Percentiles rank a stretch among this genome's conserved stretches.
Conservation (phyloP, 2,329 filamentous ascomycete genomes). For the Didymella arachidicola region DNA sequence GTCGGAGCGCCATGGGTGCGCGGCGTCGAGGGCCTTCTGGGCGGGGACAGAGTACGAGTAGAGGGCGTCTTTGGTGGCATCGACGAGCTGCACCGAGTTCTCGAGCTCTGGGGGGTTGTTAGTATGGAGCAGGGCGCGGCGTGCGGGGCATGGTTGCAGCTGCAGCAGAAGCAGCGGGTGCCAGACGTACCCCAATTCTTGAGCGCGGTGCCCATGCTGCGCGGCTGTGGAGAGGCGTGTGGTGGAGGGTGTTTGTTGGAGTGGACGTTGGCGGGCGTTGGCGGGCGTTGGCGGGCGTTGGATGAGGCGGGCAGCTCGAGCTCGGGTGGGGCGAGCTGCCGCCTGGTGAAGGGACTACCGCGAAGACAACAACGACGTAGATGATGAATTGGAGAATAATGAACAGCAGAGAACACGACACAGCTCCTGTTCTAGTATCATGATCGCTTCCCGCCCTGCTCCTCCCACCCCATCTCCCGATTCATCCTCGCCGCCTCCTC, state of each 20-base stretch:
- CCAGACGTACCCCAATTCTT: conserved; percentile 48
- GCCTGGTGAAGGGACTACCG: too few species aligned
- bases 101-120: conserved; percentile 74
- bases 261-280: conserved; percentile 5
- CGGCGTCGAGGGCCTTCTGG: conserved; percentile 70
- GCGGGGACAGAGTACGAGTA: conserved; percentile 79
- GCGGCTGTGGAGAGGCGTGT: conserved; percentile 11
- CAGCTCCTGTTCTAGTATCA: too few species aligned
- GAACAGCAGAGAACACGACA: too few species aligned
- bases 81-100: conserved; percentile 80
- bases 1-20: conserved; percentile 78
- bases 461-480: conserved; percentile 39
- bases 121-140: conserved; percentile 21
- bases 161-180: neutral
- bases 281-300: conserved; percentile 22
- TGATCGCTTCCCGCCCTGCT: conserved; percentile 21
- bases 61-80: conserved; percentile 86
- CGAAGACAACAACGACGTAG: too few species aligned
- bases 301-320: conserved; percentile 35
- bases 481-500: conserved; percentile 92
- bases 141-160: neutral
- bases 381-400: too few species aligned
- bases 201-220: conserved; percentile 46
- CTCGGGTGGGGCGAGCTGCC: conserved; percentile 10
- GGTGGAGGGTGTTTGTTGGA: conserved; percentile 17